phyloP scores from a whole-genome alignment of 2,329 filamentous ascomycete species.

The Thielaviopsis euricoi region DNA sequence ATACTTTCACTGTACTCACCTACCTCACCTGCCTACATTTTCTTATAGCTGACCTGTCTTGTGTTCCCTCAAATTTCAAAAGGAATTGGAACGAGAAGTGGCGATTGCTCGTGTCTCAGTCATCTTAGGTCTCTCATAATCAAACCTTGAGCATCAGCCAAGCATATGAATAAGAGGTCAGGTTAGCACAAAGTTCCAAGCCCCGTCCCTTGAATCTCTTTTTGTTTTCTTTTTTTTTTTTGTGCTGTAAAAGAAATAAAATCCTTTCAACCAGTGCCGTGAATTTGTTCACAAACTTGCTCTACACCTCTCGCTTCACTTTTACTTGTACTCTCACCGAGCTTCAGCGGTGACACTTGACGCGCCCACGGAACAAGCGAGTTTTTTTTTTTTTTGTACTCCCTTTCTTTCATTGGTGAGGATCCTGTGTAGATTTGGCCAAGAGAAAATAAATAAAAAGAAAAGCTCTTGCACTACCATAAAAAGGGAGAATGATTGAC shows the following conservation, averaged over 20 bases:
- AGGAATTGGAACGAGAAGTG: not conserved
- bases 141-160: not conserved
- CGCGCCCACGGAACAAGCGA: not conserved
- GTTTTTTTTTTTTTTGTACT: not conserved
- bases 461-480: not conserved
- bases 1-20: no score
- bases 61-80: not conserved
- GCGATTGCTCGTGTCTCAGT: not conserved
- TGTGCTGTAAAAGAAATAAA: no score
- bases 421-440: not conserved
- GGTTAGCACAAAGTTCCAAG: not conserved
- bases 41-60: not conserved
- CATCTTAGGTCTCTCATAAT: not conserved
- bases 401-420: no score
- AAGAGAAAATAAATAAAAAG: no score
- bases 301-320: no score
- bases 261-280: no score
- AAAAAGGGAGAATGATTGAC: not conserved
- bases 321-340: not conserved
- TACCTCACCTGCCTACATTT: no score
- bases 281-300: no score
- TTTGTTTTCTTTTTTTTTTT: not conserved
- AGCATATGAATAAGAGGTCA: not conserved
- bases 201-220: not conserved
- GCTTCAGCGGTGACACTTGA: not conserved